Evolutionary conservation across 2,329 filamentous ascomycete genomes (phyloP).

Genomic region (Penicillium sp.): DNA sequence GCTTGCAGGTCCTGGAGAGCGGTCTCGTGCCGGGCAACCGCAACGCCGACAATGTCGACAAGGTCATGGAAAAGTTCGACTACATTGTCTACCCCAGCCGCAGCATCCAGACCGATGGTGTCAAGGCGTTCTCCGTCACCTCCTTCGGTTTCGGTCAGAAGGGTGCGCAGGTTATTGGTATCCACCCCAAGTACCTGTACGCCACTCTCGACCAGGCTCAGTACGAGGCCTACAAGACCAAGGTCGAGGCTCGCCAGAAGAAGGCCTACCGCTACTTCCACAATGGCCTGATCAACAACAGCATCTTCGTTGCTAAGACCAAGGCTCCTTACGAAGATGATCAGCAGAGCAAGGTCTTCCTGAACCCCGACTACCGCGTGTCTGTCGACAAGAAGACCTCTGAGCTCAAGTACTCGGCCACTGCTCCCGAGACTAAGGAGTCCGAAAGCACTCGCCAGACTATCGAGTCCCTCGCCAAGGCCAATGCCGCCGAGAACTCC

Average conservation of each 20-base stretch:
- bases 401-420: conserved; percentile 68
- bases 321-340: conserved; percentile 86
- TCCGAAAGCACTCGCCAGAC: conserved; percentile 67
- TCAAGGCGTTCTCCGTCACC: conserved; percentile 98
- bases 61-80: conserved; percentile 95
- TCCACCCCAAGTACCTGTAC: conserved; percentile 94
- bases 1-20: conserved; percentile 88
- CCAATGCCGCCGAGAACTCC: conserved; percentile 60
- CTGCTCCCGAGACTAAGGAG: conserved; percentile 64
- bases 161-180: conserved; percentile 93
- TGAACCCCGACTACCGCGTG: conserved; percentile 91
- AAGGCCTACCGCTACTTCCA: conserved; percentile 99
- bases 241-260: conserved; percentile 93
- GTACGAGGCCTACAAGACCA: conserved; percentile 77
- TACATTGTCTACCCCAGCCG: conserved; percentile 96
- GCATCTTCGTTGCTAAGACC: conserved; percentile 91
- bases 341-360: conserved; percentile 80
- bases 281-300: conserved; percentile 97
- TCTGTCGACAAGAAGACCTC: conserved; percentile 80
- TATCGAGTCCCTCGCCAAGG: conserved; percentile 72
- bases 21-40: conserved; percentile 95
- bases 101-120: conserved; percentile 91
- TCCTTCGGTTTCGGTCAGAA: conserved; percentile 99
- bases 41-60: conserved; percentile 96
- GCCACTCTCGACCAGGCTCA: conserved; percentile 86